A percentile compares a stretch with the other conserved stretches of the same genome.
phyloP scores from a whole-genome alignment of 2,329 filamentous ascomycete species.

The Pseudogymnoascus sp. region DNA sequence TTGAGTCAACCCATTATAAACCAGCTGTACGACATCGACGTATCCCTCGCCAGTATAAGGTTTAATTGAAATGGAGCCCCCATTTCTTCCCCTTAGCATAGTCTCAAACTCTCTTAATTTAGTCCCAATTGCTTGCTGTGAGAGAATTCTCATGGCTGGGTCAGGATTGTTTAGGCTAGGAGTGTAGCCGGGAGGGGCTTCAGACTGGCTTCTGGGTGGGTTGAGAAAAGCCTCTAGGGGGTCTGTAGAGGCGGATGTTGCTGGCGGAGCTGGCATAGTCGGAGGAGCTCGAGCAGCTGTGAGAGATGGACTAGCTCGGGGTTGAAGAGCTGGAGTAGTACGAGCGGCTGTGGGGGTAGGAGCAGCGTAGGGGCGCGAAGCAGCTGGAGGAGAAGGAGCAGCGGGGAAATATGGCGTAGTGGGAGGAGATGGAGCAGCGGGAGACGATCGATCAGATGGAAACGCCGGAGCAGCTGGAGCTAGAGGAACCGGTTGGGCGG shows the following conservation, averaged over 20 bases:
- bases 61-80: not conserved
- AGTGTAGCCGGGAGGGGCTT: not conserved
- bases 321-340: not conserved
- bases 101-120: not conserved
- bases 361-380: not conserved
- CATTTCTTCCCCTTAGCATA: not conserved
- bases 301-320: not conserved
- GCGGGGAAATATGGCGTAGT: not conserved
- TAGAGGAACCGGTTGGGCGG: not conserved
- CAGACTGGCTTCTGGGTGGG: not conserved
- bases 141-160: not conserved
- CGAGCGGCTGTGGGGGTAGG: not conserved
- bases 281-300: not conserved
- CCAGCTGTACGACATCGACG: not conserved
- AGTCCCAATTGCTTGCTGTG: not conserved
- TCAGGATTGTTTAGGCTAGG: not conserved
- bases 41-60: not conserved
- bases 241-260: not conserved
- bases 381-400: not conserved
- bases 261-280: not conserved
- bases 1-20: not conserved
- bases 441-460: not conserved
- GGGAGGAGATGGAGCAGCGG: not conserved
- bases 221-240: not conserved
- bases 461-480: not conserved